Evolutionary conservation across 345 rosid genomes (phyloP), one percentile per base, ranked within the genome.

Genomic region (Nasturtium officinale): DNA sequence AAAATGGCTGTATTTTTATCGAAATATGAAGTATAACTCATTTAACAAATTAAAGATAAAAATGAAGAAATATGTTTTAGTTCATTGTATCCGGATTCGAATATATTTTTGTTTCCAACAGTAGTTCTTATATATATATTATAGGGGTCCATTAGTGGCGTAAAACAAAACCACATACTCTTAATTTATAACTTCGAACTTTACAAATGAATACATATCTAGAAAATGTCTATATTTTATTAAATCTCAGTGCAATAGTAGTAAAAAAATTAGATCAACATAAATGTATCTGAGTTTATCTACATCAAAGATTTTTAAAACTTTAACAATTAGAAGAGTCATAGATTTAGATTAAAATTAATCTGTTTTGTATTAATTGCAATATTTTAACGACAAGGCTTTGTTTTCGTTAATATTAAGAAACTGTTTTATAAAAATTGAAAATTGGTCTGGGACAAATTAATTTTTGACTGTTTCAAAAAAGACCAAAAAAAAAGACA

Each of bases 381-480:
- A 33, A 17, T 60, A 37, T 11, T 10, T 30, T 17, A 1, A 8
- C 6, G 4, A 18, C 30, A 37, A 20, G 11, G 13, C 2, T 1
- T 20, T 40, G 16, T 37, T 47, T 28, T 7, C 33, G 12, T 29
- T 7, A 16, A 7, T 20, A 65, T 11, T 38, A 50, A 37, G 23
- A 66, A 8, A 32, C 12, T 7, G 1, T 11, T 5, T 4, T 21
- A 32, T 2, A 12, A 18, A 43, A 38, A 5, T 6, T 7, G 7
- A 40, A 18, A 15, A 40, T 18, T 15, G 30, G 7, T 28, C 13
- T 18, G 35, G 32, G 45, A 42, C 4, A 72, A 56, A n/a, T n/a
- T n/a, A 15, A 29, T 37, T 32, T 68, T 43, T 12, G 71, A 76
- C 21, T 26, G 33, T 11, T 50, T 75, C 56, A 47, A 17, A 33